These are phyloP conservation scores for Scenedesmus sp. DNA, from an alignment of 163 green algal genomes.

Conservation along the genomic window DNA sequence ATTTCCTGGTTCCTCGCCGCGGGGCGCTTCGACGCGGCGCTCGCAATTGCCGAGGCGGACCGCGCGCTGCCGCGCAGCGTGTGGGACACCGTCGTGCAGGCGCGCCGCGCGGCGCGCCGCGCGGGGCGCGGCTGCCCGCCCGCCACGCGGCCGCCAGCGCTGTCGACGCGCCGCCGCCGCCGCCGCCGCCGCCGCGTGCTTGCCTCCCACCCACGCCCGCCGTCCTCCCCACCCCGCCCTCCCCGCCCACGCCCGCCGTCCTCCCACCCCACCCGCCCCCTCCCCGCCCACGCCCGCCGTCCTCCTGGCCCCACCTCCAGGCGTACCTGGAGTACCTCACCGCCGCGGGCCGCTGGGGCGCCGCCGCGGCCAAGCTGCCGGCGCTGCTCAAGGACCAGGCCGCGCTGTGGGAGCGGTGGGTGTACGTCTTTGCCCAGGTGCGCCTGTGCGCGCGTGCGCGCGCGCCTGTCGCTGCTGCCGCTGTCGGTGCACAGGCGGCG, in stretches of 20 bases:
- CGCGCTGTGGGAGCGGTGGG: conserved; percentile 86
- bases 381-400: conserved; percentile 64
- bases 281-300: no score
- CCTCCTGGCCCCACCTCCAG: conserved; percentile 10
- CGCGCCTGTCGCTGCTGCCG: conserved; percentile 10
- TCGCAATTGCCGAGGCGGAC: conserved; percentile 70
- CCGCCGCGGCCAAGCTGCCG: conserved; percentile 41
- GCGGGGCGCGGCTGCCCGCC: no score
- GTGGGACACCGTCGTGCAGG: conserved; percentile 42
- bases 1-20: conserved; percentile 83
- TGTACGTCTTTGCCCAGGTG: conserved; percentile 86
- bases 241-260: no score
- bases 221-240: no score
- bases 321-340: conserved; percentile 43
- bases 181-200: no score
- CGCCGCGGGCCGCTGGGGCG: conserved; percentile 14
- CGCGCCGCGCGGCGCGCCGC: no score
- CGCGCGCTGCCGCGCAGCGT: conserved; percentile 31
- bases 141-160: no score
- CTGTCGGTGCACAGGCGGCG: no score
- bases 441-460: conserved; percentile 58
- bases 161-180: no score
- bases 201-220: not conserved
- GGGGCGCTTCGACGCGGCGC: conserved; percentile 70
- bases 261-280: no score